Evolutionary conservation across 106 monocot genomes (phyloP).

Genomic region (Gastrodia elata): DNA sequence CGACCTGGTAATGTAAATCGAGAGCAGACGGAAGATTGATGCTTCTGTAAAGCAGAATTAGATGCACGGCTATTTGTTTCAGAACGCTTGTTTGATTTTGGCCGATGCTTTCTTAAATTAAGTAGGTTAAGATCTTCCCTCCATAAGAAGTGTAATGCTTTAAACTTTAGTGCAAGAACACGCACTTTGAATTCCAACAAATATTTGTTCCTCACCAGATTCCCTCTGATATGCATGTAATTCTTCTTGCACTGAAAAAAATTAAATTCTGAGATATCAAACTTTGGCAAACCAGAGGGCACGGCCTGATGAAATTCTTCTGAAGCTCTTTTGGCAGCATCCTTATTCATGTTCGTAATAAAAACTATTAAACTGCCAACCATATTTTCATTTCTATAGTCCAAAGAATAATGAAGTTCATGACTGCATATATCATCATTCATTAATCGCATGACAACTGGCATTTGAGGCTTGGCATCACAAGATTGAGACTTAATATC

Average conservation of each 20-base stretch:
- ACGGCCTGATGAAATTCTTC: slow-evolving; percentile 21
- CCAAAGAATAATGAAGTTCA: background rate
- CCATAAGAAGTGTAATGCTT: slow-evolving; percentile 58
- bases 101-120: slow-evolving; percentile 34
- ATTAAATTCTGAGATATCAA: slow-evolving; percentile 25
- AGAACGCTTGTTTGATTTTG: slow-evolving; percentile 55
- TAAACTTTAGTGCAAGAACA: slow-evolving; percentile 57
- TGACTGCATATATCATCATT: background rate
- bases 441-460: background rate
- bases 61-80: slow-evolving; percentile 31
- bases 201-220: slow-evolving; percentile 24
- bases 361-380: slow-evolving; percentile 17
- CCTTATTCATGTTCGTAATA: slow-evolving; percentile 37
- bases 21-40: slow-evolving; percentile 31
- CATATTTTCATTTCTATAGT: background rate
- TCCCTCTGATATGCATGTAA: slow-evolving; percentile 33
- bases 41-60: slow-evolving; percentile 39
- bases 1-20: slow-evolving; percentile 39
- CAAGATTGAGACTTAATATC: background rate
- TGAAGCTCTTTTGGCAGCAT: slow-evolving; percentile 28
- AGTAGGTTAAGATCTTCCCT: slow-evolving; percentile 67
- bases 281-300: slow-evolving; percentile 2
- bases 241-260: slow-evolving; percentile 12
- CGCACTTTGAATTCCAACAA: slow-evolving; percentile 53
- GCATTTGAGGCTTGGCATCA: background rate